Evolutionary conservation across 352 stramenopile genomes (phyloP).

Genomic region (Phytophthora litchii): DNA sequence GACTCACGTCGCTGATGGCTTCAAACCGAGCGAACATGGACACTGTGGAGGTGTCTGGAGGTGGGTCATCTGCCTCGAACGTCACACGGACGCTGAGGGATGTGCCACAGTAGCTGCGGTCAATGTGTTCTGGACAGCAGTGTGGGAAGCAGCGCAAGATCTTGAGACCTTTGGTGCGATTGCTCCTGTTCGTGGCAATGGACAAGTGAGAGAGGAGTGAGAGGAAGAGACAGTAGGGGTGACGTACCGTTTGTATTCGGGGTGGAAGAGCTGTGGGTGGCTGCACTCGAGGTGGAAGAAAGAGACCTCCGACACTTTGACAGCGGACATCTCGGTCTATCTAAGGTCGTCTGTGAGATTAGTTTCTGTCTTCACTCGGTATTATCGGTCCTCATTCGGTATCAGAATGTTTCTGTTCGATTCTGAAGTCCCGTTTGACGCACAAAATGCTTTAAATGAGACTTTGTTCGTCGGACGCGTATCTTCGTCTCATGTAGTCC

Average conservation of each 20-base stretch:
- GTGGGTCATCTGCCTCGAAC: background rate
- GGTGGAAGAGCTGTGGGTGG: conserved; percentile 65
- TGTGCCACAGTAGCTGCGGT: conserved; percentile 73
- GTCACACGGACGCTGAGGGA: conserved; percentile 44
- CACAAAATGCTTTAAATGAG: no score
- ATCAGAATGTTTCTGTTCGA: no score
- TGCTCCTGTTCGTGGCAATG: conserved; percentile 41
- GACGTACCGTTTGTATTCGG: conserved; percentile 71
- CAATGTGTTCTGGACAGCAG: conserved; percentile 73
- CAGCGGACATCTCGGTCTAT: no score
- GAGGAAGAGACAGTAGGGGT: background rate
- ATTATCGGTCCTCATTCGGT: no score
- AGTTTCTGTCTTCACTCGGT: no score
- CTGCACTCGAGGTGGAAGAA: conserved; percentile 72
- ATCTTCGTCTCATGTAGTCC: no score
- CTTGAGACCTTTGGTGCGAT: conserved; percentile 76
- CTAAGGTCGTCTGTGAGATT: no score
- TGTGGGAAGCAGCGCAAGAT: conserved; percentile 77
- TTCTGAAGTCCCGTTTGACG: no score
- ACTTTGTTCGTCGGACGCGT: no score
- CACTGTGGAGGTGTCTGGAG: conserved; percentile 9
- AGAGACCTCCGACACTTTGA: background rate
- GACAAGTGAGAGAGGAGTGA: background rate
- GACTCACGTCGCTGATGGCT: conserved; percentile 36
- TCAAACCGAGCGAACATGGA: conserved; percentile 46